A percentile compares a stretch with the other conserved stretches of the same genome.
Conservation (phyloP, 2,329 filamentous ascomycete genomes). For the Aureobasidium sp. region DNA sequence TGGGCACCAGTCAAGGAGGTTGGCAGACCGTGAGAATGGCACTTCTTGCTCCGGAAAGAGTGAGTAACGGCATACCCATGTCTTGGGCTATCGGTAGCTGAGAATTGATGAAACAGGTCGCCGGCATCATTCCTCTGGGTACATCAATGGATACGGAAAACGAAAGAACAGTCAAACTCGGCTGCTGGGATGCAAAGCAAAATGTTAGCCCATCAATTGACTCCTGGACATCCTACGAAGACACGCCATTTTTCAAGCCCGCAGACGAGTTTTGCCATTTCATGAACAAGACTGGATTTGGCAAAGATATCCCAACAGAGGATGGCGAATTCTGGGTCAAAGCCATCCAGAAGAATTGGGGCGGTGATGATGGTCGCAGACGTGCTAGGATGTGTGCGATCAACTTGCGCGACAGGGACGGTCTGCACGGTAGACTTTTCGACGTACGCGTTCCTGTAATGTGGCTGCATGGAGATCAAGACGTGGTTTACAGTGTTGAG, state of each 20-base stretch:
- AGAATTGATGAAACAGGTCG: conserved; percentile 35
- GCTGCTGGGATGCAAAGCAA: conserved; percentile 43
- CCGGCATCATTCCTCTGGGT: conserved; percentile 46
- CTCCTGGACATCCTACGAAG: conserved; percentile 33
- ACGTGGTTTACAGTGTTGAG: conserved; percentile 36
- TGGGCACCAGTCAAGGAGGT: conserved; percentile 49
- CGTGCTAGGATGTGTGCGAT: conserved; percentile 45
- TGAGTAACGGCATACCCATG: conserved; percentile 20
- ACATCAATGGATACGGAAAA: conserved; percentile 48
- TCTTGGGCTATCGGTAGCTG: not conserved
- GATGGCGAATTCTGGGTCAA: conserved; percentile 38
- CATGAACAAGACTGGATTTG: conserved; percentile 43
- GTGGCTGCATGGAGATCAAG: conserved; percentile 43
- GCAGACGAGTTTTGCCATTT: conserved; percentile 39
- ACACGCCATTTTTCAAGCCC: conserved; percentile 39
- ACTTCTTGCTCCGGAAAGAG: conserved; percentile 43
- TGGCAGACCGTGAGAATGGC: conserved; percentile 49
- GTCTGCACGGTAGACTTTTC: conserved; percentile 38
- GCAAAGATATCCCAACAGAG: conserved; percentile 33
- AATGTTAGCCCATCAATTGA: conserved; percentile 33
- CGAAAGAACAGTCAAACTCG: conserved; percentile 35
- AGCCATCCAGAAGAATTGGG: conserved; percentile 41
- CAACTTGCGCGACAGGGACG: conserved; percentile 44
- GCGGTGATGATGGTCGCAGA: conserved; percentile 43
- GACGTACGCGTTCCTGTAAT: conserved; percentile 46